These are phyloP conservation scores for Acanthamoeba castellanii DNA, from an alignment of 208 protist genomes.

Conservation along the genomic window DNA sequence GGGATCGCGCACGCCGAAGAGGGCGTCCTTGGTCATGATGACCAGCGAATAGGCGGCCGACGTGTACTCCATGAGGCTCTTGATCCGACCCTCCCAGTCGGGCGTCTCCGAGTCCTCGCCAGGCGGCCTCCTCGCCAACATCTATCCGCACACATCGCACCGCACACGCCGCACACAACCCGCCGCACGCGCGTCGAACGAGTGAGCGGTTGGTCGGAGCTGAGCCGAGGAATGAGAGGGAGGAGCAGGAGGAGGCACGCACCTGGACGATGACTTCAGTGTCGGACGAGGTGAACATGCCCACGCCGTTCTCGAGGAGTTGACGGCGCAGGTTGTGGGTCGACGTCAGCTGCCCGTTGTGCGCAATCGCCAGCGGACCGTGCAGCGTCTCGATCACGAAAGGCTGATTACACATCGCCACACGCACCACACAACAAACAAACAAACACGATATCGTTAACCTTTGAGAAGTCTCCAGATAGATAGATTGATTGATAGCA, in stretches of 20 bases:
- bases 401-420: constrained; percentile 52
- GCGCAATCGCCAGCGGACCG: constrained; percentile 78
- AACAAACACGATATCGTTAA: background rate
- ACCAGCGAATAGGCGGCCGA: constrained; percentile 50
- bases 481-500: background rate
- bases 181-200: background rate
- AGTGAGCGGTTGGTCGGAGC: background rate
- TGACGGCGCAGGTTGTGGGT: constrained; percentile 67
- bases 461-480: too few species aligned
- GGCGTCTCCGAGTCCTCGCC: constrained; percentile 39
- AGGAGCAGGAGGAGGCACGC: background rate
- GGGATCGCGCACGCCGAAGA: constrained; percentile 79
- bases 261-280: constrained; percentile 80
- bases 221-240: background rate
- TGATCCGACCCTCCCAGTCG: constrained; percentile 80
- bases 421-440: background rate
- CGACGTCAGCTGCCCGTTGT: constrained; percentile 77
- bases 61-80: constrained; percentile 75
- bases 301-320: constrained; percentile 76
- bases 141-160: background rate
- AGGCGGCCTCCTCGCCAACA: constrained; percentile 29
- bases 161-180: background rate
- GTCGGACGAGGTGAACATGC: constrained; percentile 78
- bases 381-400: constrained; percentile 80
- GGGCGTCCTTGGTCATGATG: constrained; percentile 73